Evolutionary conservation across 805 yeast species (phyloP), one percentile per base, ranked within the genome.

Genomic region (Sungouiella blattae): DNA sequence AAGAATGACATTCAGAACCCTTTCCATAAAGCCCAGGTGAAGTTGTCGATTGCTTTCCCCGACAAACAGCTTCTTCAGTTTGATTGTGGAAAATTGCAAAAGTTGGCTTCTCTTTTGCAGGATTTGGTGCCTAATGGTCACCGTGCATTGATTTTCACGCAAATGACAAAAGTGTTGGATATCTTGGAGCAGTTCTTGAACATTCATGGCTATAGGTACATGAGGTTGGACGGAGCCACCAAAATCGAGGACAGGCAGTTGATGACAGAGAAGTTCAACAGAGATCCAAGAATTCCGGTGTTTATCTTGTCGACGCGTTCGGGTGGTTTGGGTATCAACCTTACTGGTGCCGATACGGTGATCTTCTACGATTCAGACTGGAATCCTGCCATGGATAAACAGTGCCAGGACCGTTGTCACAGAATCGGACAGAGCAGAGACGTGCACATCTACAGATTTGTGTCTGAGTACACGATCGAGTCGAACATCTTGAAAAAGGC

Each of bases 331-430:
- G 99, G 99, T 57, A 93, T 93, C 58, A 93, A 93, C 54, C 66
- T 93, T 46, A 93, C 98, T 0, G 99, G 98, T 55, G 99, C 99
- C 0, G 99, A 93, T 54, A 93, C 98, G 0, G 99, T 93, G 28
- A 87, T 93, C 6, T 94, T 93, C 63, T 93, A 94, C 58, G 99
- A 93, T 61, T 87, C 96, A 2, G 98, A 91, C 62, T 91, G 98
- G 98, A 93, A 93, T 56, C 99, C 99, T 2, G 95, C 98, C 1
- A 93, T 93, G 97, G 99, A 93, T 59, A 87, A 88, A 55, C 99
- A 93, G 62, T 93, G 98, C 64, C 98, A 93, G 62, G 99, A 93
- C 63, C 80, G 99, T 60, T 93, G 98, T 64, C 99, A 93, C 59
- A 83, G 99, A 69, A 93, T 93, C 58, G 99, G 99, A 5, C 99